Conservation (phyloP, 768 basidiomycete species). For the Russula griseocarnosa region DNA sequence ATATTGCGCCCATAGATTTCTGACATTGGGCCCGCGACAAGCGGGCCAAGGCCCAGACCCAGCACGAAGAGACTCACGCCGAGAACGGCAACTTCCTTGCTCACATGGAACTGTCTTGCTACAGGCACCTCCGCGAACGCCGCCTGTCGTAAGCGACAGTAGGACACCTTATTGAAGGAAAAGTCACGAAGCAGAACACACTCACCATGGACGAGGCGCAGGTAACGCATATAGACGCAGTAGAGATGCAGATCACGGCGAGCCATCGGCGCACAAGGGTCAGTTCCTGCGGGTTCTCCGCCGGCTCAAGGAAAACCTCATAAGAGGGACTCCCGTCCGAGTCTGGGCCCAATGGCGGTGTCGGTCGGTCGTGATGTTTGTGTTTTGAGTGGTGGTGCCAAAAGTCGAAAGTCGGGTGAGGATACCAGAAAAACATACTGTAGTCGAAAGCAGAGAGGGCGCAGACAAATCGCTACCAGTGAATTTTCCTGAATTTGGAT, state of each 20-base stretch:
- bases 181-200: not conserved
- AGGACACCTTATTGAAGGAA: not conserved
- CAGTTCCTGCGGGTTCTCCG: constrained; percentile 30
- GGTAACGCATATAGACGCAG: constrained; percentile 30
- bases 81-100: constrained; percentile 41
- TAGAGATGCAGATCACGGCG: constrained; percentile 27
- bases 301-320: constrained; percentile 24
- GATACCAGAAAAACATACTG: constrained; percentile 20
- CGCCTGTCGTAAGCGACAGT: constrained; percentile 28
- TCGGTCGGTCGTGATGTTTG: not conserved
- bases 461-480: too few relatives aligned
- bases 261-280: constrained; percentile 29
- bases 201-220: constrained; percentile 31
- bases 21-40: constrained; percentile 40
- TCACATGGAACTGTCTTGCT: constrained; percentile 37
- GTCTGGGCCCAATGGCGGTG: not conserved
- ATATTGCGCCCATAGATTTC: constrained; percentile 59
- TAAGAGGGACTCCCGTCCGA: not conserved
- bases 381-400: constrained; percentile 1
- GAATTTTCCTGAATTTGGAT: too few relatives aligned
- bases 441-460: not conserved
- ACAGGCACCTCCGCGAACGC: constrained; percentile 40
- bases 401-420: constrained; percentile 11
- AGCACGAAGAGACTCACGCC: constrained; percentile 41
- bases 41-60: constrained; percentile 35